Percentiles rank a stretch among this genome's conserved stretches.
phyloP scores from a whole-genome alignment of 1,284 basidiomycete species.

The Boletus mariae region DNA sequence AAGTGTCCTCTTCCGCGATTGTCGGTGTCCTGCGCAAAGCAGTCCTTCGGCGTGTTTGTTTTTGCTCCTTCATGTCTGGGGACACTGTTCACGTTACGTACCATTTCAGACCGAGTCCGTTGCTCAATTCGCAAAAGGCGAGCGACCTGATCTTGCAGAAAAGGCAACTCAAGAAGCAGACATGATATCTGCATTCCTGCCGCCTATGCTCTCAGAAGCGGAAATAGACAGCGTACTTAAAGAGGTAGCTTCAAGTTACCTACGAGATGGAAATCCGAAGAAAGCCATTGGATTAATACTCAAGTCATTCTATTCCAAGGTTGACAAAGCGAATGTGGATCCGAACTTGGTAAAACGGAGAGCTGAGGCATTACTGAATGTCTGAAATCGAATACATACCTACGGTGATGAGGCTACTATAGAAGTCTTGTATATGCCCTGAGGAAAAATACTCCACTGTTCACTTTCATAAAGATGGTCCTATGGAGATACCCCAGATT shows the following conservation, averaged over 20 bases:
- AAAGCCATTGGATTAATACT: slow-evolving; percentile 48
- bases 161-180: slow-evolving; percentile 57
- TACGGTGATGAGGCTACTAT: slow-evolving; percentile 1
- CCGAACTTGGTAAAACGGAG: slow-evolving; percentile 52
- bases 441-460: neutral
- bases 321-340: slow-evolving; percentile 60
- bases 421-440: slow-evolving; percentile 4
- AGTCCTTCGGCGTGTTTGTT: slow-evolving; percentile 52
- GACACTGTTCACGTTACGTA: slow-evolving; percentile 2
- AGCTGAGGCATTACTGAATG: slow-evolving; percentile 40
- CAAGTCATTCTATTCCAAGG: slow-evolving; percentile 57
- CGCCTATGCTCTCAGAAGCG: slow-evolving; percentile 51
- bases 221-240: slow-evolving; percentile 52
- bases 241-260: slow-evolving; percentile 37
- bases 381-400: slow-evolving; percentile 5
- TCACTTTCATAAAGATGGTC: neutral
- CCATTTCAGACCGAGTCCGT: slow-evolving; percentile 56
- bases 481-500: slow-evolving; percentile 3
- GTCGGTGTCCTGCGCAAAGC: slow-evolving; percentile 56
- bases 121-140: slow-evolving; percentile 50
- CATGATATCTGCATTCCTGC: slow-evolving; percentile 54
- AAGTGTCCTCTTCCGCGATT: slow-evolving; percentile 45
- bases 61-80: neutral
- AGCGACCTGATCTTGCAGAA: slow-evolving; percentile 59
- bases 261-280: slow-evolving; percentile 32